These are phyloP conservation scores for Neospora caninum DNA, from an alignment of 169 alveolate genomes.

Conservation along the genomic window DNA sequence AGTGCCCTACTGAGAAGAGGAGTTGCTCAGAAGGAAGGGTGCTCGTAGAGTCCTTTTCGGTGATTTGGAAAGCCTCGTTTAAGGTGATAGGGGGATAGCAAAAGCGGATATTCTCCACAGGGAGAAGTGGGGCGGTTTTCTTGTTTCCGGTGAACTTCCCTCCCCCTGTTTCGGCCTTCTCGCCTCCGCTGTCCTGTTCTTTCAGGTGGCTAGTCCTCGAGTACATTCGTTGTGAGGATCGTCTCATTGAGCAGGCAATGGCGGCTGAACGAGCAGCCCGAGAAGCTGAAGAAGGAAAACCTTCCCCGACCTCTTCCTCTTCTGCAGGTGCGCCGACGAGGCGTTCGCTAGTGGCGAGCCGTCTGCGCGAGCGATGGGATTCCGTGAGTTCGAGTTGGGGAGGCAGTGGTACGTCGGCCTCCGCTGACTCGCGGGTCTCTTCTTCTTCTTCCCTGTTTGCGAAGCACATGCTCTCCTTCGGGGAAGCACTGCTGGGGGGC, in stretches of 20 bases:
- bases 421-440: background rate
- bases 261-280: background rate
- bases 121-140: background rate
- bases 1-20: no score
- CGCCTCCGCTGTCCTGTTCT: background rate
- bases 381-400: conserved; percentile 9
- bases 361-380: background rate
- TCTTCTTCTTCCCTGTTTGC: background rate
- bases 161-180: background rate
- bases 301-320: background rate
- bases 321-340: background rate
- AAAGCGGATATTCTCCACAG: no score
- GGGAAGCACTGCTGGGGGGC: background rate
- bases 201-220: conserved; percentile 43
- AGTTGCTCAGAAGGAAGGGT: no score
- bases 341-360: background rate
- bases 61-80: no score
- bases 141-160: background rate
- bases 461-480: background rate
- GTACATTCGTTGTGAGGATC: conserved; percentile 42
- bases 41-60: no score
- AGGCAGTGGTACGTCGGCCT: background rate
- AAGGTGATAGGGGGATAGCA: no score
- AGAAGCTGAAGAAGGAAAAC: background rate
- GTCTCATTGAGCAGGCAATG: background rate